phyloP scores from a whole-genome alignment of 2,329 filamentous ascomycete genomes.

The Fusarium sp. region DNA sequence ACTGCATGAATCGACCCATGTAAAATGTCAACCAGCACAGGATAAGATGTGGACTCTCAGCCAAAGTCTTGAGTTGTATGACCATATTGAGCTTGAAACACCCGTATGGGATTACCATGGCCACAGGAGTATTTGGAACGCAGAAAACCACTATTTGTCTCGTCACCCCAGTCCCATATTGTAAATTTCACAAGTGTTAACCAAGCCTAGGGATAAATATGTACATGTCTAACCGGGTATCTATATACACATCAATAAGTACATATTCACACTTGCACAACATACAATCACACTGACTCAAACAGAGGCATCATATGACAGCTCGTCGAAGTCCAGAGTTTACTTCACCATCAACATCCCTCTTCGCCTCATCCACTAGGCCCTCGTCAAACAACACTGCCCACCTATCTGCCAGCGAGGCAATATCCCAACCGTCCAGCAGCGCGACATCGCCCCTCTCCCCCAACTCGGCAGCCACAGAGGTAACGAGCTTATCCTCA shows the following conservation, averaged over 20 bases:
- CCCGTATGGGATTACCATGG: too few species aligned
- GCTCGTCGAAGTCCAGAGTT: slow-evolving; percentile 27
- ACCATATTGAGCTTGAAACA: too few species aligned
- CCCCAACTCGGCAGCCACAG: slow-evolving; percentile 68
- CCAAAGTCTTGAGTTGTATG: too few species aligned
- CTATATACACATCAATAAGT: neutral
- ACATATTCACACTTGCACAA: neutral
- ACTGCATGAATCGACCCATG: too few species aligned
- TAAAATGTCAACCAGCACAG: too few species aligned
- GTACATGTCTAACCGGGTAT: neutral
- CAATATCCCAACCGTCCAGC: slow-evolving; percentile 47
- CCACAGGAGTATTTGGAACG: neutral
- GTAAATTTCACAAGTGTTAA: neutral
- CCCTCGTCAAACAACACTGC: slow-evolving; percentile 54
- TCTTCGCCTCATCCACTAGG: slow-evolving; percentile 47
- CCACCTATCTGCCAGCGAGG: slow-evolving; percentile 51
- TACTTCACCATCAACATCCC: slow-evolving; percentile 39
- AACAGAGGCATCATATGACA: neutral
- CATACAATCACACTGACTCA: neutral
- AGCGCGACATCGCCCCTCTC: slow-evolving; percentile 25
- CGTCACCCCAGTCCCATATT: neutral
- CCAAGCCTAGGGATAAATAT: neutral
- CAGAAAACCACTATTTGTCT: neutral
- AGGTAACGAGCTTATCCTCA: slow-evolving; percentile 83
- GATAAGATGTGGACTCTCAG: too few species aligned